phyloP scores from a whole-genome alignment of 257 asterid genomes.

The Coffea canephora region DNA sequence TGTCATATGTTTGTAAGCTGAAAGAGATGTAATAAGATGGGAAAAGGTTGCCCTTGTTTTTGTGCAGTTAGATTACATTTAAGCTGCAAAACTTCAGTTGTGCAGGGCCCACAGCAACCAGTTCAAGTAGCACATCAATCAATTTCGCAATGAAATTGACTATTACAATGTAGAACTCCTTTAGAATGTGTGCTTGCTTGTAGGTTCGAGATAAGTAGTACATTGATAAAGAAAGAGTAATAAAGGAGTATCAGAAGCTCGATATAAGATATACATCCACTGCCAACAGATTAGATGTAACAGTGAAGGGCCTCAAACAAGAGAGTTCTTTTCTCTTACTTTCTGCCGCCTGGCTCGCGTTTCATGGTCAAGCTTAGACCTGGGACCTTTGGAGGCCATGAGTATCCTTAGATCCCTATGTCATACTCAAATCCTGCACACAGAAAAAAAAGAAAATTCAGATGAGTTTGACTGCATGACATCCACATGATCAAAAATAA shows the following conservation, averaged over 20 bases:
- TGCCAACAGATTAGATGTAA: not conserved
- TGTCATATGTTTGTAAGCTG: not conserved
- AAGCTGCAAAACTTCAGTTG: not conserved
- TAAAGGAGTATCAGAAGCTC: not conserved
- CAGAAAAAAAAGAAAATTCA: slow-evolving; percentile 1
- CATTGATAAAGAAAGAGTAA: not conserved
- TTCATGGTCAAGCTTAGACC: slow-evolving; percentile 93
- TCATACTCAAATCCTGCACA: slow-evolving; percentile 32
- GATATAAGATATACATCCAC: not conserved
- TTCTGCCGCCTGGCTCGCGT: slow-evolving; percentile 85
- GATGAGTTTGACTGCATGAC: not conserved
- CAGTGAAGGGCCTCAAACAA: slow-evolving; percentile 8
- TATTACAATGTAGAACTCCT: not conserved
- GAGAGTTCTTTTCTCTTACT: slow-evolving; percentile 41
- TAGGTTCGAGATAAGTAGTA: too few relatives aligned
- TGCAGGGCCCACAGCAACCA: not conserved
- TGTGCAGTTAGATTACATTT: not conserved
- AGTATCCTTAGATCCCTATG: slow-evolving; percentile 41
- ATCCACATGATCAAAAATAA: not conserved
- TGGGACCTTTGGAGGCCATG: slow-evolving; percentile 99
- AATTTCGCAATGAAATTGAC: not conserved
- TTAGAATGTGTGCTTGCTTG: not conserved
- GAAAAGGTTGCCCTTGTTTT: not conserved
- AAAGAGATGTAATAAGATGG: not conserved
- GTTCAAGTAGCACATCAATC: not conserved